Evolutionary conservation across 75 land plant species (phyloP).

Genomic region (Chamaecyparis obtusa): DNA sequence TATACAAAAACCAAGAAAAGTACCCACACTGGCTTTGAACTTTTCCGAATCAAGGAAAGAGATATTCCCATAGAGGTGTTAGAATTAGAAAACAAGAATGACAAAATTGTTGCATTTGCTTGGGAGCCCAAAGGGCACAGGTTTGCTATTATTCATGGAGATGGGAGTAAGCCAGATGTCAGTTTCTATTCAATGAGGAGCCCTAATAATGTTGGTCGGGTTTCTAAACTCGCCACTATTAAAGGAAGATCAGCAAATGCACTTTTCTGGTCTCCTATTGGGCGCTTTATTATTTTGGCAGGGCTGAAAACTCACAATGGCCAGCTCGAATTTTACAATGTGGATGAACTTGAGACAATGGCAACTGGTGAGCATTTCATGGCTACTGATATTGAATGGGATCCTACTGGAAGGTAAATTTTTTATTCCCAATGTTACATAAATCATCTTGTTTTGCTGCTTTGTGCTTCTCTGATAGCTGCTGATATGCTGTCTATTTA

Average conservation of each 20-base stretch:
- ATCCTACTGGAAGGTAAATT: constrained; percentile 91
- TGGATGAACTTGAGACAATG: constrained; percentile 96
- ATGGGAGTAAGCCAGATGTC: constrained; percentile 78
- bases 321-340: constrained; percentile 94
- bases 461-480: not conserved
- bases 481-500: constrained; percentile 10
- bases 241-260: constrained; percentile 95
- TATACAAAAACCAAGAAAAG: constrained; percentile 96
- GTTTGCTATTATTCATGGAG: constrained; percentile 97
- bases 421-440: not conserved
- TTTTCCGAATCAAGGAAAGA: constrained; percentile 90
- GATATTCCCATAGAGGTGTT: constrained; percentile 96
- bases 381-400: constrained; percentile 98
- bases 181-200: constrained; percentile 88
- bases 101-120: constrained; percentile 92
- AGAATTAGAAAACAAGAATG: constrained; percentile 96
- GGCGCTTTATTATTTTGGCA: constrained; percentile 84
- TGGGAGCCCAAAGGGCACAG: constrained; percentile 99
- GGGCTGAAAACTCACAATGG: constrained; percentile 92
- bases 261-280: constrained; percentile 92
- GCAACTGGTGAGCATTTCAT: constrained; percentile 89
- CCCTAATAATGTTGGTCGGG: constrained; percentile 65
- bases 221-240: constrained; percentile 81
- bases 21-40: constrained; percentile 97
- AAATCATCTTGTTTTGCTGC: not conserved